phyloP scores from a whole-genome alignment of 257 asterid genomes.

The Solanum verrucosum region DNA sequence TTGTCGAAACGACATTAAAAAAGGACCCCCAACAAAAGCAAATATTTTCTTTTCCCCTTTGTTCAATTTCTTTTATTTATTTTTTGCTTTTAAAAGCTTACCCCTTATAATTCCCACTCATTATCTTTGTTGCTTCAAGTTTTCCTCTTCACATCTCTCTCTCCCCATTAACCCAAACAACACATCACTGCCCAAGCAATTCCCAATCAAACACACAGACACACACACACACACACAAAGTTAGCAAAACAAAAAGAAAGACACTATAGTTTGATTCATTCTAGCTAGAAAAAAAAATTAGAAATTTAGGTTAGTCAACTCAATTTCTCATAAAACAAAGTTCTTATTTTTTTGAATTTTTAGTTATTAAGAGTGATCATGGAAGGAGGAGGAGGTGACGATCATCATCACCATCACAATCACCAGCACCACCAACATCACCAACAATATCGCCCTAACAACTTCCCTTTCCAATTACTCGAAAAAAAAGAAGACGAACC shows the following conservation, averaged over 20 bases:
- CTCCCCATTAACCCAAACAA: slow-evolving; percentile 3
- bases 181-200: not conserved
- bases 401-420: slow-evolving; percentile 40
- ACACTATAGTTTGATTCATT: not conserved
- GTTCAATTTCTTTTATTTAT: not conserved
- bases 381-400: slow-evolving; percentile 79
- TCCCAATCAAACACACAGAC: not conserved
- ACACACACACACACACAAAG: not conserved
- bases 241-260: slow-evolving; percentile 20
- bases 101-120: slow-evolving; percentile 84
- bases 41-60: slow-evolving; percentile 20
- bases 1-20: slow-evolving; percentile 20
- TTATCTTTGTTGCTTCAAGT: slow-evolving; percentile 96
- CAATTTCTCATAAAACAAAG: not conserved
- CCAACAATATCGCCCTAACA: slow-evolving; percentile 13
- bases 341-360: not conserved
- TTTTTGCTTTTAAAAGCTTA: slow-evolving; percentile 58
- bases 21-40: slow-evolving; percentile 19
- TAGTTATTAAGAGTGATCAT: slow-evolving; percentile 35
- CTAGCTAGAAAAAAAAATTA: not conserved
- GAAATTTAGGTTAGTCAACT: not conserved
- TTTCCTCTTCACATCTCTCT: slow-evolving; percentile 31
- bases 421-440: slow-evolving; percentile 19
- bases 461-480: slow-evolving; percentile 78
- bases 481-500: slow-evolving; percentile 63